Conservation (phyloP, 176 grass and related monocot species). For the Poa annua region DNA sequence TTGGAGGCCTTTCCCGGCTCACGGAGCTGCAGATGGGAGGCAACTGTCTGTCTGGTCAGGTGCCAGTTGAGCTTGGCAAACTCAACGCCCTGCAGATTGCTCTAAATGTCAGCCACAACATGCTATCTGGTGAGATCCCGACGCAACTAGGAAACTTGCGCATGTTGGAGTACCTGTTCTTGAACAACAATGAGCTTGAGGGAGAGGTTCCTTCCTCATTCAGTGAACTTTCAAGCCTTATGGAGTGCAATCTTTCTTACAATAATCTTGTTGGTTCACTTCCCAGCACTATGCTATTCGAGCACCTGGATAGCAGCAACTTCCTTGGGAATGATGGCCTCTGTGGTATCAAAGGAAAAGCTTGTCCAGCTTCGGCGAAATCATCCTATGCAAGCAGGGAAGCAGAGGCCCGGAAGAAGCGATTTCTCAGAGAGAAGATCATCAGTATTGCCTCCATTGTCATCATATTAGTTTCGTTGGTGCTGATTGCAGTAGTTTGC, state of each 20-base stretch:
- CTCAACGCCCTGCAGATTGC: conserved; percentile 84
- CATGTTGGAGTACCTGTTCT: conserved; percentile 78
- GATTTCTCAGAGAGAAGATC: conserved; percentile 71
- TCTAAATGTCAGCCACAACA: conserved; percentile 90
- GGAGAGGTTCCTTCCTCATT: conserved; percentile 82
- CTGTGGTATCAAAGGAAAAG: conserved; percentile 66
- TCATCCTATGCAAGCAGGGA: conserved; percentile 49
- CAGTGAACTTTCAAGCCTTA: conserved; percentile 67
- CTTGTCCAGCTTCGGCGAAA: conserved; percentile 49
- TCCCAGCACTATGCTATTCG: conserved; percentile 67
- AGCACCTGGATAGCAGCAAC: conserved; percentile 79
- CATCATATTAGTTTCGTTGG: conserved; percentile 66
- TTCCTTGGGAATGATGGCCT: conserved; percentile 85
- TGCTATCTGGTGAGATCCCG: conserved; percentile 80
- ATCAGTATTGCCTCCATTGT: conserved; percentile 71
- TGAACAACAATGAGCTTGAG: conserved; percentile 93
- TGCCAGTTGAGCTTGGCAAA: conserved; percentile 80
- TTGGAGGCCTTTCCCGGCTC: conserved; percentile 72
- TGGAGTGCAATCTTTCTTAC: conserved; percentile 95
- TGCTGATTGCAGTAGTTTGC: conserved; percentile 79
- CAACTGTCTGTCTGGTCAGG: conserved; percentile 62
- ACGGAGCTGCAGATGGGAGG: conserved; percentile 95
- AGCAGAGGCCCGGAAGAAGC: conserved; percentile 43
- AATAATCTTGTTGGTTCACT: conserved; percentile 79
- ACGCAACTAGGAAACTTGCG: conserved; percentile 74